Evolutionary conservation across 2,329 filamentous ascomycete genomes (phyloP).

Genomic region (Exophiala calicioides): DNA sequence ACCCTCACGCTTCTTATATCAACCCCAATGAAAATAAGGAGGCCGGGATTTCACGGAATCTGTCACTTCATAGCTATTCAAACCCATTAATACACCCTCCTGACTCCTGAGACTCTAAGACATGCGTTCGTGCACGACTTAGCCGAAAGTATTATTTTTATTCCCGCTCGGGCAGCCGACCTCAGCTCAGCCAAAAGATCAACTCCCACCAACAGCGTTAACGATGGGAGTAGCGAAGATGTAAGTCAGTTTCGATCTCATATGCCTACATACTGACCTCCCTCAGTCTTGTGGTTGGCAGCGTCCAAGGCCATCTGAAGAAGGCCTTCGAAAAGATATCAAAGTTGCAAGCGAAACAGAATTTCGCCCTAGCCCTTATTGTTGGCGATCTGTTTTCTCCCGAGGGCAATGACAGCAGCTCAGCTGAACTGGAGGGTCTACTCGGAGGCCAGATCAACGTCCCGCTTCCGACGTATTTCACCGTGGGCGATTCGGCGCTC

Average conservation of each 20-base stretch:
- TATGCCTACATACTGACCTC: neutral
- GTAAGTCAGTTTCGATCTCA: constrained; percentile 8
- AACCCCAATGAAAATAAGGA: no score
- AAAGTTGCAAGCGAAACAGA: constrained; percentile 80
- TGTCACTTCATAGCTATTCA: no score
- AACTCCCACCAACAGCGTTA: no score
- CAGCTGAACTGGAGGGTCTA: constrained; percentile 63
- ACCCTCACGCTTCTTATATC: no score
- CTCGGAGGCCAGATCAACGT: constrained; percentile 71
- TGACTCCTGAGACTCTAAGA: no score
- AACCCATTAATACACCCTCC: no score
- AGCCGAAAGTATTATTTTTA: no score
- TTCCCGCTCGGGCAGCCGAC: no score
- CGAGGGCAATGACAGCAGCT: constrained; percentile 47
- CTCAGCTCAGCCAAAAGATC: no score
- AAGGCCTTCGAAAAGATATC: constrained; percentile 77
- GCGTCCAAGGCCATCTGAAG: constrained; percentile 75
- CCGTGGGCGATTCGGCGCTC: constrained; percentile 71
- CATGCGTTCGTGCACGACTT: no score
- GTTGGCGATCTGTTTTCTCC: constrained; percentile 76
- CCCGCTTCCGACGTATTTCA: constrained; percentile 87
- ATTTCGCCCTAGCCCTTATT: constrained; percentile 81
- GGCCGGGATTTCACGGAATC: no score
- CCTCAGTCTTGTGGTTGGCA: constrained; percentile 70
- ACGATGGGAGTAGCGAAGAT: no score